These are phyloP conservation scores for Lobosporangium transversale DNA, from an alignment of 192 early-diverging fungal species.

Conservation along the genomic window DNA sequence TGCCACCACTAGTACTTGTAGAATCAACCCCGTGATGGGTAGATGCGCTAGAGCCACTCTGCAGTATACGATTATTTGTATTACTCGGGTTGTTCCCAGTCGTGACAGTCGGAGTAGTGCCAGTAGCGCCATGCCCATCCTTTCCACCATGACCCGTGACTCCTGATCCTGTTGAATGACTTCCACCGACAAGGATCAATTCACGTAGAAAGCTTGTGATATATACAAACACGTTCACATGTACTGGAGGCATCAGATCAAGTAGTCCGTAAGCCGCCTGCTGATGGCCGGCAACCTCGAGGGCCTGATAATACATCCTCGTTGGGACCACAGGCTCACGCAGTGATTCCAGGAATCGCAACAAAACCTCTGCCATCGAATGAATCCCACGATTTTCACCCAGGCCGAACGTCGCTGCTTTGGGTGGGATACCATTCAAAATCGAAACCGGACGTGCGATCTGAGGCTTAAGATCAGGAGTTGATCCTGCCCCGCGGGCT, in stretches of 20 bases:
- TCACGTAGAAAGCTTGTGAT: constrained; percentile 82
- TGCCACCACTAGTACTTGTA: background rate
- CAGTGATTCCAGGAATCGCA: constrained; percentile 76
- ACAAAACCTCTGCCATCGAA: constrained; percentile 75
- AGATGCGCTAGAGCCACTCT: constrained; percentile 27
- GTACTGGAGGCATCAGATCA: constrained; percentile 63
- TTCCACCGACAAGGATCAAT: constrained; percentile 54
- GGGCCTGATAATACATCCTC: constrained; percentile 67
- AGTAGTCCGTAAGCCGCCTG: constrained; percentile 47
- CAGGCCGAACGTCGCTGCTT: constrained; percentile 56
- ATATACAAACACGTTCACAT: constrained; percentile 84
- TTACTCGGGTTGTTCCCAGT: background rate
- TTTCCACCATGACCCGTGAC: background rate
- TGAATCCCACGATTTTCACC: constrained; percentile 66
- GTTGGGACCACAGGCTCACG: constrained; percentile 78
- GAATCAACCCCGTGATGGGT: constrained; percentile 24
- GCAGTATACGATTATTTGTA: constrained; percentile 8
- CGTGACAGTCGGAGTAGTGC: background rate
- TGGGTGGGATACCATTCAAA: constrained; percentile 51
- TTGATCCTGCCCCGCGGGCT: constrained; percentile 45
- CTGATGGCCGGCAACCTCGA: constrained; percentile 64
- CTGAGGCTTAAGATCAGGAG: constrained; percentile 47
- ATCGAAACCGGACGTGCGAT: constrained; percentile 60
- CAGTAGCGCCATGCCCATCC: background rate
- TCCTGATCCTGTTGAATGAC: background rate